Conservation (phyloP, 2,329 filamentous ascomycete genomes). For the Pestalotiopsis sp. region DNA sequence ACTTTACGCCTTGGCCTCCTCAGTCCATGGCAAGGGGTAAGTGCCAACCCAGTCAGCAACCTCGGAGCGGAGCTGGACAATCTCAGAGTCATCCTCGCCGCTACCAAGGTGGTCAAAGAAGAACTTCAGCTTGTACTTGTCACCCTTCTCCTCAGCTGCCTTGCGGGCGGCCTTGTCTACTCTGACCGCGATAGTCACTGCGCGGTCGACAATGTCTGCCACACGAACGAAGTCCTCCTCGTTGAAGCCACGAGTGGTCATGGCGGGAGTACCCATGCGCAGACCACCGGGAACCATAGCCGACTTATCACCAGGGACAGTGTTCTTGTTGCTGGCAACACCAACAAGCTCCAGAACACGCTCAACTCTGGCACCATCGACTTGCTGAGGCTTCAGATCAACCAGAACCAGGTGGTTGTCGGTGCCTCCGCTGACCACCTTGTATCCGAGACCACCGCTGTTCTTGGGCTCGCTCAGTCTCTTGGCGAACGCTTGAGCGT, state of each 20-base stretch:
- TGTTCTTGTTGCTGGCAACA: slow-evolving; percentile 99
- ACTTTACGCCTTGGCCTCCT: slow-evolving; percentile 25
- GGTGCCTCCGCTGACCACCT: slow-evolving; percentile 89
- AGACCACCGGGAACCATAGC: slow-evolving; percentile 92
- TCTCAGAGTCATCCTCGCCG: slow-evolving; percentile 70
- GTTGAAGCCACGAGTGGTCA: slow-evolving; percentile 94
- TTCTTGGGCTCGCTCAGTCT: slow-evolving; percentile 69
- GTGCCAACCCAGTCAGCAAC: slow-evolving; percentile 80
- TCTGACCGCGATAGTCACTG: slow-evolving; percentile 77
- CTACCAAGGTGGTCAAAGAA: slow-evolving; percentile 71
- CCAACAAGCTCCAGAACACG: slow-evolving; percentile 89
- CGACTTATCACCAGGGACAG: slow-evolving; percentile 91
- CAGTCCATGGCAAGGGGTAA: slow-evolving; percentile 71
- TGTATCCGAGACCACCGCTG: slow-evolving; percentile 80
- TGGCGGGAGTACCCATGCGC: slow-evolving; percentile 92
- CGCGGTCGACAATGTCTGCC: slow-evolving; percentile 82
- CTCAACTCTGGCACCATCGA: slow-evolving; percentile 90
- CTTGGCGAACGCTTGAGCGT: slow-evolving; percentile 83
- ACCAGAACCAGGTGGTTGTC: slow-evolving; percentile 96
- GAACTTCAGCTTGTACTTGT: slow-evolving; percentile 69
- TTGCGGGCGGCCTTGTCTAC: slow-evolving; percentile 75
- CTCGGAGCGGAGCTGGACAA: slow-evolving; percentile 73
- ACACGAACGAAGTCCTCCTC: slow-evolving; percentile 87
- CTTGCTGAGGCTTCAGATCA: slow-evolving; percentile 84
- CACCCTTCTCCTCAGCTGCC: slow-evolving; percentile 67